These are phyloP conservation scores for Chaetomium sp. DNA, from an alignment of 2,329 filamentous ascomycete genomes.

Conservation along the genomic window DNA sequence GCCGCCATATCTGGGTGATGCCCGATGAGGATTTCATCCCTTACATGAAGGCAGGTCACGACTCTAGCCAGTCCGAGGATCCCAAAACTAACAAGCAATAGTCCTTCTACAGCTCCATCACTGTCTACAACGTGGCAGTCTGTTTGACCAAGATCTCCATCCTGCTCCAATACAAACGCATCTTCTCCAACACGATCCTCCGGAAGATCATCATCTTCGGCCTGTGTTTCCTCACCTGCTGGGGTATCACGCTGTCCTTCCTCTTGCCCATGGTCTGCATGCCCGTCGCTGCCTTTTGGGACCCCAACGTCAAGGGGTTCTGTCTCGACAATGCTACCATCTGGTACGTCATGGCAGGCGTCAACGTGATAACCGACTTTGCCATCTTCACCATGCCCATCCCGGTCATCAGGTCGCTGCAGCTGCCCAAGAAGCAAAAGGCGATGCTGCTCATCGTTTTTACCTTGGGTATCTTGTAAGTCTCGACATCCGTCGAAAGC, in stretches of 20 bases:
- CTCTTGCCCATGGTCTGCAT: slow-evolving; percentile 29
- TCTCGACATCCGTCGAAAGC: background rate
- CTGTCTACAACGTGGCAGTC: slow-evolving; percentile 31
- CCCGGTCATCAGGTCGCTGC: slow-evolving; percentile 42
- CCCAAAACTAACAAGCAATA: slow-evolving; percentile 1
- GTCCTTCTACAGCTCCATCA: slow-evolving; percentile 31
- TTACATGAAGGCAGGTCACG: slow-evolving; percentile 27
- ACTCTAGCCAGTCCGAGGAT: background rate
- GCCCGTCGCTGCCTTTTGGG: slow-evolving; percentile 31
- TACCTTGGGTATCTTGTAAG: slow-evolving; percentile 34
- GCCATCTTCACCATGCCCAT: slow-evolving; percentile 44
- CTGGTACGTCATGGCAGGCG: slow-evolving; percentile 37
- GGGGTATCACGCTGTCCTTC: slow-evolving; percentile 27
- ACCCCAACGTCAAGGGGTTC: slow-evolving; percentile 20
- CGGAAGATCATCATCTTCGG: slow-evolving; percentile 22
- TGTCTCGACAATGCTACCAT: slow-evolving; percentile 31
- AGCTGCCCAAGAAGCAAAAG: slow-evolving; percentile 36
- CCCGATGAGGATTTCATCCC: slow-evolving; percentile 23
- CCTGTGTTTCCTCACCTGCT: slow-evolving; percentile 24
- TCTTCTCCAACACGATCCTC: slow-evolving; percentile 28
- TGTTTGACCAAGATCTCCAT: slow-evolving; percentile 33
- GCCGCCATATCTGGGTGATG: slow-evolving; percentile 28
- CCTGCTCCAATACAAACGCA: slow-evolving; percentile 29
- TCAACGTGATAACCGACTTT: slow-evolving; percentile 44
- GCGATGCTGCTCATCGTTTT: slow-evolving; percentile 31